phyloP scores from a whole-genome alignment of 140 eudicot genomes.

The Bidens hawaiensis region DNA sequence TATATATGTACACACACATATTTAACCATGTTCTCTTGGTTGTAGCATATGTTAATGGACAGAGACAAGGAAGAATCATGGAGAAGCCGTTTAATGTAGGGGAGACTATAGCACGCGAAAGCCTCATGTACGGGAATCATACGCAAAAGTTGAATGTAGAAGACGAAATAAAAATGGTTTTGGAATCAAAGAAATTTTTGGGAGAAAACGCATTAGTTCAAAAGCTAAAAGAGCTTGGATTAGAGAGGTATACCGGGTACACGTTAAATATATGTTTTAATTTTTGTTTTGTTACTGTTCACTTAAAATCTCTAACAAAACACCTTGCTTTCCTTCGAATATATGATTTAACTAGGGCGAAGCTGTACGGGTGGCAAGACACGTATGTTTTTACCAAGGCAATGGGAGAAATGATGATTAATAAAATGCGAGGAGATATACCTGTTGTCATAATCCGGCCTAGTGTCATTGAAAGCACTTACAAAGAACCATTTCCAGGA shows the following conservation, averaged over 20 bases:
- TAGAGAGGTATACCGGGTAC: constrained; percentile 51
- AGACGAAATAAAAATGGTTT: constrained; percentile 67
- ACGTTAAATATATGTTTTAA: not conserved
- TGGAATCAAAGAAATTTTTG: constrained; percentile 44
- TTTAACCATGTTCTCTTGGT: constrained; percentile 14
- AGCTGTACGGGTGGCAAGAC: no score
- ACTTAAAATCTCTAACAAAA: not conserved
- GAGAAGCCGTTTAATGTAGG: constrained; percentile 77
- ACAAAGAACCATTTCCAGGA: constrained; percentile 92
- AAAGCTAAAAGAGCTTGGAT: constrained; percentile 72
- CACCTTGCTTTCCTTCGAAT: not conserved
- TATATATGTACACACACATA: no score
- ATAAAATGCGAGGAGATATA: no score
- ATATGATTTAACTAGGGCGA: constrained; percentile 51
- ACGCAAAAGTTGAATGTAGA: constrained; percentile 57
- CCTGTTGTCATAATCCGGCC: no score
- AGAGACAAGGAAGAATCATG: no score
- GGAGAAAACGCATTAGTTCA: constrained; percentile 43
- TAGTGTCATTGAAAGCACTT: no score
- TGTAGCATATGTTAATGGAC: constrained; percentile 95
- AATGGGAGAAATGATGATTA: no score
- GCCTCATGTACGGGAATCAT: constrained; percentile 28
- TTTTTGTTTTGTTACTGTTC: not conserved
- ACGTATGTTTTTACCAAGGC: no score
- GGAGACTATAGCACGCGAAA: constrained; percentile 73